Evolutionary conservation across 306 rosid genomes (phyloP).

Genomic region (Cucurbita argyrosperma): DNA sequence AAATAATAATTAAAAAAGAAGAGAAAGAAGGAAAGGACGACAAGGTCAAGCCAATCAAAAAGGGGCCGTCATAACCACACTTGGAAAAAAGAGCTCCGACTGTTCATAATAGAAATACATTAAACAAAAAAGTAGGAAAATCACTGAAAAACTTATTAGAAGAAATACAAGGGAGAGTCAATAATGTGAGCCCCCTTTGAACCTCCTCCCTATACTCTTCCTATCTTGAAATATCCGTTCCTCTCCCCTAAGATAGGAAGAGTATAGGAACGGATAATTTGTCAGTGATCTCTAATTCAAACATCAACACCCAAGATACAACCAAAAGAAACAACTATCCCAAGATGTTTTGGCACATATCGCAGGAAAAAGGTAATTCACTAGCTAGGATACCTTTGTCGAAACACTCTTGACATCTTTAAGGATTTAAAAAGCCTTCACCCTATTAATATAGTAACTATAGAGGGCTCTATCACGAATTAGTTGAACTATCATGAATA

Average conservation of each 20-base stretch:
- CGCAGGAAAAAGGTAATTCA: neutral
- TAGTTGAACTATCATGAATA: neutral
- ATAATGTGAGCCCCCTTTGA: neutral
- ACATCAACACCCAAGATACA: neutral
- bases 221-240: neutral
- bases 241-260: neutral
- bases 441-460: neutral
- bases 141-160: neutral
- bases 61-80: neutral
- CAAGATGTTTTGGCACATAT: neutral
- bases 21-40: neutral
- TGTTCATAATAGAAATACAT: neutral
- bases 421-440: neutral
- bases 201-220: neutral
- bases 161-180: neutral
- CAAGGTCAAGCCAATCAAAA: neutral
- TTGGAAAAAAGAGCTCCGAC: neutral
- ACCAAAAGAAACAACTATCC: neutral
- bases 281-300: neutral
- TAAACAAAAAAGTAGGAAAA: neutral
- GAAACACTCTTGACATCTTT: neutral
- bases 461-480: neutral
- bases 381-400: neutral
- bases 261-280: no score
- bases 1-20: neutral